Base-by-base conservation (phyloP, 2,329 filamentous ascomycete species). In the Fonsecaea nubica region DNA sequence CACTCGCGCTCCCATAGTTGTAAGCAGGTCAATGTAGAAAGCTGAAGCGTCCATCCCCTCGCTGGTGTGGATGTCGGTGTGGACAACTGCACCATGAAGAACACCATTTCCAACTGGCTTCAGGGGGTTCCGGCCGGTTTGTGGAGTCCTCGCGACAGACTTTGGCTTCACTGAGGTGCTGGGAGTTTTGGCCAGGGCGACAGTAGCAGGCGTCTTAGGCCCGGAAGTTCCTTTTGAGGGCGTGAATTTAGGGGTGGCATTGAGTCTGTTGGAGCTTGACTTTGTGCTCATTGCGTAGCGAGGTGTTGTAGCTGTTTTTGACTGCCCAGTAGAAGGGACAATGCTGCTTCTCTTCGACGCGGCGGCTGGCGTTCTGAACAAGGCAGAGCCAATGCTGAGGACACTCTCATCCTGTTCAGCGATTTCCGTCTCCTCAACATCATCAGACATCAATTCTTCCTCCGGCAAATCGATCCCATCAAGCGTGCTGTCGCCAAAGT, bases 41-140 rank as follows among this genome's bases (percentile, higher is more conserved):
- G 85, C 85, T 74, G 90, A 92, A 7, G 91, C 91, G 77, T 95
- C 91, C 30, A 88, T 89, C 5, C 92, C 92, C 73, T 95, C 91
- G 8, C 87, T 90, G 0, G 91, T 93, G 75, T 92, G 87, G 2
- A 96, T 92, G 76, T 97, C 92, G 1, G 95, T 91, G 75, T 89
- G 92, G 4, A 95, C 90, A 2, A 92, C 86, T 15, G 89, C 90
- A 1, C 92, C 92, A 21, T 85, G 84, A 2, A 94, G 82, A 3
- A 91, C 75, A 12, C 75, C 73, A 25, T 73, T 70, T 8, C 73
- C 66, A 21, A 71, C 65, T 3, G 64, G 15, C 21, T 63, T 67
- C n/a, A 73, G 63, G 13, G 71, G 71, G 32, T 70, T 68, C 12
- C 71, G 70, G 45, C 55, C 18, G 1, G 54, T 38, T 12, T 54